Evolutionary conservation across 768 basidiomycete species (phyloP).

Genomic region (Amanita inopinata): DNA sequence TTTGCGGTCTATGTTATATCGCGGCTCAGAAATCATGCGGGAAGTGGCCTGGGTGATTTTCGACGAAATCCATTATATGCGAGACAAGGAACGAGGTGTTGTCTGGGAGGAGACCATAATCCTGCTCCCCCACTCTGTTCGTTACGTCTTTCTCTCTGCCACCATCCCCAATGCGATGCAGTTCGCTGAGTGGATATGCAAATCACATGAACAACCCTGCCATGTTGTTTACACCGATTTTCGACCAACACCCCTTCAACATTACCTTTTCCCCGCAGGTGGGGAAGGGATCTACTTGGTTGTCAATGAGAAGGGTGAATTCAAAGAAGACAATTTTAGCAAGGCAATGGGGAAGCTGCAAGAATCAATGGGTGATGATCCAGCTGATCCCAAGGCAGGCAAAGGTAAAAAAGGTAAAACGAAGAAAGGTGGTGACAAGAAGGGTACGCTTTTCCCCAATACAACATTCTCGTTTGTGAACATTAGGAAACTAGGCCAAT

Average conservation of each 20-base stretch:
- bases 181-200: constrained; percentile 98
- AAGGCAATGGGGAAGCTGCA: constrained; percentile 96
- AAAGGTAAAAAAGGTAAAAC: constrained; percentile 89
- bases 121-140: constrained; percentile 89
- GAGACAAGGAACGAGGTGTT: constrained; percentile 97
- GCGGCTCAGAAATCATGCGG: constrained; percentile 97
- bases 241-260: constrained; percentile 94
- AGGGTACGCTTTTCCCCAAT: constrained; percentile 43
- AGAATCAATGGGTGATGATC: constrained; percentile 80
- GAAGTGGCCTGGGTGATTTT: constrained; percentile 99
- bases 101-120: constrained; percentile 99
- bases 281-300: constrained; percentile 97
- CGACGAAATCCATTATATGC: constrained; percentile 99
- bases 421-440: constrained; percentile 85
- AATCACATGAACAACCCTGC: constrained; percentile 94
- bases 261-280: constrained; percentile 95
- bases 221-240: constrained; percentile 99
- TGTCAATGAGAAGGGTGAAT: constrained; percentile 97
- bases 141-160: constrained; percentile 97
- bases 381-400: constrained; percentile 76
- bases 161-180: constrained; percentile 99
- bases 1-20: constrained; percentile 95
- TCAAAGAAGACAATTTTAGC: constrained; percentile 93
- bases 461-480: neutral
- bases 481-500: constrained; percentile 46